phyloP scores from a whole-genome alignment of 352 stramenopile species.

The Phytophthora europaea region DNA sequence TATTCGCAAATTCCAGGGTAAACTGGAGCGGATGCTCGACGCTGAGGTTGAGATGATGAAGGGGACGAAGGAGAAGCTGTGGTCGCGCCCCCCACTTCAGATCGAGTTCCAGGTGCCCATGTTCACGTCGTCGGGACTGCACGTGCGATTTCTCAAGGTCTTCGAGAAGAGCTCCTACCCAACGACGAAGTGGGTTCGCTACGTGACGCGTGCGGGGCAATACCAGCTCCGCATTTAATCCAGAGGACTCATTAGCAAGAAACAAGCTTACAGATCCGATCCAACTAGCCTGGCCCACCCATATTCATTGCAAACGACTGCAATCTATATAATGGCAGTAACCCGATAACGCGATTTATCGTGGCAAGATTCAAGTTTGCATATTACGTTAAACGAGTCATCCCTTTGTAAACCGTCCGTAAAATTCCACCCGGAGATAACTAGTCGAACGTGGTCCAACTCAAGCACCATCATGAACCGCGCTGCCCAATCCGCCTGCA shows the following conservation, averaged over 20 bases:
- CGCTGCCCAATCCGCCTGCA: background rate
- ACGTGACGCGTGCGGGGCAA: slow-evolving; percentile 97
- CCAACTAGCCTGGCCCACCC: background rate
- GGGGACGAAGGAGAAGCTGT: slow-evolving; percentile 96
- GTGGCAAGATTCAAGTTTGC: background rate
- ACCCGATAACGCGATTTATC: background rate
- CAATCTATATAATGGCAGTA: too few species aligned
- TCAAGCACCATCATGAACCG: background rate
- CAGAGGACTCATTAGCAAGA: background rate
- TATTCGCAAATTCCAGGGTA: slow-evolving; percentile 97
- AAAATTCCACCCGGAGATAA: background rate
- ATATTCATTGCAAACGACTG: background rate
- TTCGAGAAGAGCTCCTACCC: slow-evolving; percentile 99
- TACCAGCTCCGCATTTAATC: slow-evolving; percentile 98
- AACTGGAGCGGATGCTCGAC: slow-evolving; percentile 95
- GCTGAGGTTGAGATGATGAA: slow-evolving; percentile 98
- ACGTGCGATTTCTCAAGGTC: slow-evolving; percentile 99
- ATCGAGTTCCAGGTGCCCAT: slow-evolving; percentile 99
- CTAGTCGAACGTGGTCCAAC: background rate
- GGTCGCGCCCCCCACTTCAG: slow-evolving; percentile 97
- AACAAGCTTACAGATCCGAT: background rate
- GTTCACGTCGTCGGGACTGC: slow-evolving; percentile 98
- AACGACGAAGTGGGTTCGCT: slow-evolving; percentile 99
- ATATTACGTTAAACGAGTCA: background rate
- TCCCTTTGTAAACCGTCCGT: background rate